A percentile compares a stretch with the other conserved stretches of the same genome.
Evolutionary conservation across 805 yeast genomes (phyloP).

Genomic region (Ogataea sp.): DNA sequence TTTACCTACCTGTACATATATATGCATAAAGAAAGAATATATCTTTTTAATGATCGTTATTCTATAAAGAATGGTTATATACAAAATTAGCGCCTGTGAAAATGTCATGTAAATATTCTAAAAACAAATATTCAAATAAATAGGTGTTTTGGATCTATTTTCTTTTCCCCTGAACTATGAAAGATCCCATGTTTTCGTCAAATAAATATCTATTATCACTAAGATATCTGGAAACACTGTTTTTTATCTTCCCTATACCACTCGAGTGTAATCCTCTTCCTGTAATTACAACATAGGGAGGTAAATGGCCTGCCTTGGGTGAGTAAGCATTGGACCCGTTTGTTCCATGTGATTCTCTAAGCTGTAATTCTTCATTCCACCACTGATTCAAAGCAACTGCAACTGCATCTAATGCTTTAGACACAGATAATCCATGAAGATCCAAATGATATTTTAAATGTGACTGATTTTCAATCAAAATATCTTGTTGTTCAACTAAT

Average conservation of each 20-base stretch:
- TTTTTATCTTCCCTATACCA: conserved; percentile 43
- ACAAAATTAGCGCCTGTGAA: too few species aligned
- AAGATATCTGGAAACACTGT: conserved; percentile 33
- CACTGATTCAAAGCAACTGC: conserved; percentile 35
- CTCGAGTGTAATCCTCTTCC: conserved; percentile 64
- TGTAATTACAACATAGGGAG: conserved; percentile 43
- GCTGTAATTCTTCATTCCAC: conserved; percentile 53
- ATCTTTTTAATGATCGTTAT: too few species aligned
- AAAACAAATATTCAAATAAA: background rate
- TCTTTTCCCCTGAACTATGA: conserved; percentile 35
- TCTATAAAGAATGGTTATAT: too few species aligned
- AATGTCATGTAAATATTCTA: too few species aligned
- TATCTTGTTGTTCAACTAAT: conserved; percentile 5
- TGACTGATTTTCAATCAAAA: background rate
- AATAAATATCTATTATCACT: conserved; percentile 29
- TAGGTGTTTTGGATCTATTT: background rate
- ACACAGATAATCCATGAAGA: conserved; percentile 46
- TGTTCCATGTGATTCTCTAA: conserved; percentile 35
- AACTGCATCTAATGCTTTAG: conserved; percentile 35
- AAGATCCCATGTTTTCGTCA: conserved; percentile 38
- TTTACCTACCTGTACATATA: background rate
- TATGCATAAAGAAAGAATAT: too few species aligned
- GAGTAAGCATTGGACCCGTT: conserved; percentile 22
- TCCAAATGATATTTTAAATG: conserved; percentile 31
- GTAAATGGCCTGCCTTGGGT: conserved; percentile 30